Percentiles rank a stretch among this genome's conserved stretches.
phyloP scores from a whole-genome alignment of 768 basidiomycete genomes.

The Psilocybe tampanensis region DNA sequence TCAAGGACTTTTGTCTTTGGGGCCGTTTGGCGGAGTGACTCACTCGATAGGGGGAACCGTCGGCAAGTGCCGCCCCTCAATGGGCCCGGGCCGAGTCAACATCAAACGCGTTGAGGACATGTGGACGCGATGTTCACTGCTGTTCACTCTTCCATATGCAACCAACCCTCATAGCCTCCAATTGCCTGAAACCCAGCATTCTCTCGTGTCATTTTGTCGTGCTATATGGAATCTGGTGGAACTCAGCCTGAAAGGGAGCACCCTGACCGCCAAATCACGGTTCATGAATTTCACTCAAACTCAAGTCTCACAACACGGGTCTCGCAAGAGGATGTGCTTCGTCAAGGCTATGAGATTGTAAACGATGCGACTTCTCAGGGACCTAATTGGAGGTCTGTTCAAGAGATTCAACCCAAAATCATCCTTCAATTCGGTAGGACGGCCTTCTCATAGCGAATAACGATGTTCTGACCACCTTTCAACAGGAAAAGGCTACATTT shows the following conservation, averaged over 20 bases:
- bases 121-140: too few relatives aligned
- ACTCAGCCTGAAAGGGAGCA: neutral
- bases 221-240: too few relatives aligned
- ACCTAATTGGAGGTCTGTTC: neutral
- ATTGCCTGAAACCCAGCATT: too few relatives aligned
- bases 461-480: neutral
- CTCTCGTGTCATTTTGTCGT: too few relatives aligned
- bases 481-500: constrained; percentile 1
- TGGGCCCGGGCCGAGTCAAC: too few relatives aligned
- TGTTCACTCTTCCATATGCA: too few relatives aligned
- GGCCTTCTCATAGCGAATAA: neutral
- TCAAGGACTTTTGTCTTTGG: too few relatives aligned
- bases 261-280: constrained; percentile 2
- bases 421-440: neutral
- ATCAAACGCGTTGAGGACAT: too few relatives aligned
- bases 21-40: too few relatives aligned
- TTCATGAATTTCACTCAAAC: constrained; percentile 9
- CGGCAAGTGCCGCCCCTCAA: too few relatives aligned
- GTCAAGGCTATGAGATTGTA: neutral
- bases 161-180: too few relatives aligned
- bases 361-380: neutral
- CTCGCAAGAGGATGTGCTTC: neutral
- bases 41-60: too few relatives aligned
- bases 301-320: neutral
- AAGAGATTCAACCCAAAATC: neutral